Percentiles rank a stretch among this genome's conserved stretches.
Evolutionary conservation across 2,329 filamentous ascomycete genomes (phyloP).

Genomic region (Mycosphaerella arachidis): DNA sequence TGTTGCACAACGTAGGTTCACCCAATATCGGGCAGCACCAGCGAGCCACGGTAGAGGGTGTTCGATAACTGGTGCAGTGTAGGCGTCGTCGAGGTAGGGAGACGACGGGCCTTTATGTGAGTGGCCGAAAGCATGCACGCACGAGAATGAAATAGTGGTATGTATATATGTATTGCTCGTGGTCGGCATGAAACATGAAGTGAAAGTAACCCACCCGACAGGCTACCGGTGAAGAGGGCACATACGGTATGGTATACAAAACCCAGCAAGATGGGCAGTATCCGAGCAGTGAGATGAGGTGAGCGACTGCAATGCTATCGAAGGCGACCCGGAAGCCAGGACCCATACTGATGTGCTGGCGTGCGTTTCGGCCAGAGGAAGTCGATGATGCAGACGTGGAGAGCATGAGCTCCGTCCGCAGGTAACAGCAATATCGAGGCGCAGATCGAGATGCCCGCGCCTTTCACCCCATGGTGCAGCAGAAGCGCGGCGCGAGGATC

Average conservation of each 20-base stretch:
- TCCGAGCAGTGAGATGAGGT: conserved; percentile 21
- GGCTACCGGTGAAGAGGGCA: conserved; percentile 26
- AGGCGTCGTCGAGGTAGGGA: conserved; percentile 12
- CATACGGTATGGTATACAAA: conserved; percentile 6
- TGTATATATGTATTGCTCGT: conserved; percentile 20
- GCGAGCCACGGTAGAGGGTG: conserved; percentile 15
- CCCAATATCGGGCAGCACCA: conserved; percentile 13
- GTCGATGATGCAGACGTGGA: conserved; percentile 32
- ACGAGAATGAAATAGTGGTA: conserved; percentile 14
- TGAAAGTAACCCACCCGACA: conserved; percentile 22
- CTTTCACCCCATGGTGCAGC: conserved; percentile 15
- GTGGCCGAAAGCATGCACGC: conserved; percentile 20
- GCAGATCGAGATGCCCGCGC: conserved; percentile 30
- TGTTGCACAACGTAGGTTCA: conserved; percentile 27
- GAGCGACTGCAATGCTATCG: conserved; percentile 25
- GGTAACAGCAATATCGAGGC: conserved; percentile 27
- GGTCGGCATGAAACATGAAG: conserved; percentile 12
- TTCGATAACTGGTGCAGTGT: conserved; percentile 10
- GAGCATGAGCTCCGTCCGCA: conserved; percentile 30
- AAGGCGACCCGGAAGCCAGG: conserved; percentile 33
- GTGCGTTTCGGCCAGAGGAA: conserved; percentile 72
- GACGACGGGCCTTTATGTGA: conserved; percentile 18
- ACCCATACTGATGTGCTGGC: conserved; percentile 78
- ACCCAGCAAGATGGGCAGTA: conserved; percentile 21
- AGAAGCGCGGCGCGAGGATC: conserved; percentile 17